Evolutionary conservation across 2,329 filamentous ascomycete species (phyloP), one percentile per base, ranked within the genome.

Genomic region (Hypomyces perniciosus): DNA sequence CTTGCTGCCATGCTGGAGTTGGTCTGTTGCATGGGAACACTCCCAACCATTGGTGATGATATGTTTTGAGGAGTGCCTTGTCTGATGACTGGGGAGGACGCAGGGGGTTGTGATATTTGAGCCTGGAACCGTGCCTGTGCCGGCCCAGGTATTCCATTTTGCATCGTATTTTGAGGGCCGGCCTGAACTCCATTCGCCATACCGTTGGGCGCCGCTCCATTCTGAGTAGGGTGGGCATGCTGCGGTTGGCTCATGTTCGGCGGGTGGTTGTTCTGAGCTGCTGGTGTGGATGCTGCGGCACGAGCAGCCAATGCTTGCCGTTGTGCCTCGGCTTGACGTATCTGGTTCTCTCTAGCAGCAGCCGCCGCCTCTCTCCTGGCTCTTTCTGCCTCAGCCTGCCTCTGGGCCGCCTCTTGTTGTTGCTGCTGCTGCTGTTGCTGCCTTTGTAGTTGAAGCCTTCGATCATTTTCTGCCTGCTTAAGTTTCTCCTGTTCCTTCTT

Each of bases 401-500:
- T 71, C 56, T 84, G 73, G 8, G 68, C 66, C 33, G 40, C 45
- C 13, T 74, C 68, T 51, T 74, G 70, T 51, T 67, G 66, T 49
- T 69, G 69, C 13, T 74, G 69, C 51, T 73, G 70, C 52, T 67
- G 66, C 49, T 69, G 69, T 57, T 71, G 68, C n/a, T 66, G 67
- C 48, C 64, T 71, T 52, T 77, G 72, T 37, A 68, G 63, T 46
- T 75, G 72, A 28, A 81, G 65, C 55, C 77, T 76, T 47, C 76
- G 75, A 56, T 80, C 78, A 44, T 79, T 77, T 54, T 84, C 80
- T 13, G 76, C 75, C 52, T 85, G 80, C 57, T 84, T 80, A 48
- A 82, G 74, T 67, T 90, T 90, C 61, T 93, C 88, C 52, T 85
- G 81, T 54, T 86, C 85, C 57, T 84, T 84, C 62, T 84, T 86